Evolutionary conservation across 352 stramenopile species (phyloP).

Genomic region (Thraustotheca clavata): DNA sequence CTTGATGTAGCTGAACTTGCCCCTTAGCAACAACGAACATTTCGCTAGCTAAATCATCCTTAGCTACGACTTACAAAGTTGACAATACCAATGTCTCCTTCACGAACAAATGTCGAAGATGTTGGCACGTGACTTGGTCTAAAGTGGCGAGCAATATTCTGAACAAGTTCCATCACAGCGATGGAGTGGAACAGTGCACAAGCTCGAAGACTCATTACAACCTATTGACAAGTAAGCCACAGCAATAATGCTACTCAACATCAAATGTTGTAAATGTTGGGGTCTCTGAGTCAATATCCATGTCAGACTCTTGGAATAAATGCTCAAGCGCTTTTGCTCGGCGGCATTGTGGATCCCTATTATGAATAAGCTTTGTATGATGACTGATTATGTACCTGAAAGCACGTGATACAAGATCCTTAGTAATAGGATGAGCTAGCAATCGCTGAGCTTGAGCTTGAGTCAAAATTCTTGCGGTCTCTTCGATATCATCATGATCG

Average conservation of each 20-base stretch:
- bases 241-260: not conserved
- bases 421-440: constrained; percentile 48
- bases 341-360: not conserved
- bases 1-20: constrained; percentile 70
- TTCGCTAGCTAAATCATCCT: constrained; percentile 37
- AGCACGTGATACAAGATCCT: constrained; percentile 67
- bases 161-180: constrained; percentile 67
- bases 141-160: constrained; percentile 71
- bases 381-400: constrained; percentile 31
- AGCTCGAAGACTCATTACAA: constrained; percentile 67
- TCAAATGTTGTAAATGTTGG: not conserved
- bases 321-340: not conserved
- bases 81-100: constrained; percentile 22
- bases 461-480: constrained; percentile 36
- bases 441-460: constrained; percentile 48
- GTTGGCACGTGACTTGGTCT: constrained; percentile 38
- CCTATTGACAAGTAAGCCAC: constrained; percentile 28
- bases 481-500: constrained; percentile 29
- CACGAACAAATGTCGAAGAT: constrained; percentile 52
- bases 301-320: not conserved
- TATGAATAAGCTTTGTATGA: not conserved
- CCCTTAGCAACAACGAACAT: constrained; percentile 74
- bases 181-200: constrained; percentile 77
- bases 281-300: not conserved
- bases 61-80: too few relatives aligned